Evolutionary conservation across 2,329 filamentous ascomycete genomes (phyloP), one percentile per base, ranked within the genome.

Genomic region (Dryadomyces sulphureus): DNA sequence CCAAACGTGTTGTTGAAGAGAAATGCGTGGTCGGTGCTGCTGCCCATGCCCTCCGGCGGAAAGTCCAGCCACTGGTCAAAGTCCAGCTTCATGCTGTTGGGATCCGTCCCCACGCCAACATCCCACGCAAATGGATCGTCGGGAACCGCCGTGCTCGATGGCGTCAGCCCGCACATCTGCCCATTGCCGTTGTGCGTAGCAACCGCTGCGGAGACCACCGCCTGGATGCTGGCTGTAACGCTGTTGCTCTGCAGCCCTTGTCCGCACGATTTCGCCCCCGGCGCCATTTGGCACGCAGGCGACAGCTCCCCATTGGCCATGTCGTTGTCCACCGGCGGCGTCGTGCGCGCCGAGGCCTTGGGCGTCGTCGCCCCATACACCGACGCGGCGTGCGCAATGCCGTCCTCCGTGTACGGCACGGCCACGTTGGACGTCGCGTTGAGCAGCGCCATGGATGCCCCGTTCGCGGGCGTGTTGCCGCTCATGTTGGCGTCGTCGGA

Each of bases 31-130:
- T 54, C 52, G 12, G 52, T 49, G 45, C 51, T 53, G 45, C 52
- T 54, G 43, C 50, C 50, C 48, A 54, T 53, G 7, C 65, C 68
- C 43, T 75, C 72, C 2, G 65, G 64, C 6, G 72, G 72, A 50
- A 75, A 77, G 49, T 77, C 69, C 20, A 77, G 62, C 70, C 72
- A 77, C 53, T 76, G 71, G 48, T 75, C 72, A 45, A 76, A 72
- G 46, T 77, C 72, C 48, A 76, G 68, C 49, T 73, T 72, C 8
- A 69, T 67, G 38, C 6, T 66, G 38, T 36, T 46, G 12, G 47
- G 43, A 9, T 49, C 48, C 1, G 38, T 32, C 27, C 27, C 69
- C 16, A 69, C 62, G 4, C 73, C 61, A 19, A 67, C 66, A 51
- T 70, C 69, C 71, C 71, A 75, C 51, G 75, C 71, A 47, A 75